These are phyloP conservation scores for Gloeopeniophorella convolvens DNA, from an alignment of 768 basidiomycete species.

Conservation along the genomic window DNA sequence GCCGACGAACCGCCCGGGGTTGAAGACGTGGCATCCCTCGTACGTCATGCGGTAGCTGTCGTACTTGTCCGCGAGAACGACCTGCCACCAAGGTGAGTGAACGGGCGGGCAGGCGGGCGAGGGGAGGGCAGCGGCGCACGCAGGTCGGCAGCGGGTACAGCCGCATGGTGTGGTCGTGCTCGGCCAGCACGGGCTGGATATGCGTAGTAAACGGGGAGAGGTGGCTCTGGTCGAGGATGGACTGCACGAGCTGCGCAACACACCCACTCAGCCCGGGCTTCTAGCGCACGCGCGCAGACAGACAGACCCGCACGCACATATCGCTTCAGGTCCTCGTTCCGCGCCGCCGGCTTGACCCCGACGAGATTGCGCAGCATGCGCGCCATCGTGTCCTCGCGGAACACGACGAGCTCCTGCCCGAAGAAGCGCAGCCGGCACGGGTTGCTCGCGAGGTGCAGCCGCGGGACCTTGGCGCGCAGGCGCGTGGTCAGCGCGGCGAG, in stretches of 20 bases:
- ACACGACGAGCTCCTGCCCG: constrained; percentile 91
- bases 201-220: constrained; percentile 80
- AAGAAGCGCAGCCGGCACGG: constrained; percentile 95
- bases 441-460: constrained; percentile 79
- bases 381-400: constrained; percentile 89
- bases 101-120: neutral
- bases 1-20: constrained; percentile 88
- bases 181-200: constrained; percentile 82
- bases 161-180: constrained; percentile 87
- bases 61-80: constrained; percentile 93
- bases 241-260: constrained; percentile 76
- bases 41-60: constrained; percentile 95
- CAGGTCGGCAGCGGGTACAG: constrained; percentile 92
- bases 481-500: constrained; percentile 68
- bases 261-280: neutral
- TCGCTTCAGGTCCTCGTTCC: constrained; percentile 77
- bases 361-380: constrained; percentile 90
- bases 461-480: constrained; percentile 67
- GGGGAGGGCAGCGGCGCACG: constrained; percentile 39
- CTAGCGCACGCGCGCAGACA: constrained; percentile 1
- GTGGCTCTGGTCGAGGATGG: constrained; percentile 92
- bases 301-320: constrained; percentile 52
- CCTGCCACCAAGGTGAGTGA: constrained; percentile 36
- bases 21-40: constrained; percentile 97
- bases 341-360: constrained; percentile 74